phyloP scores from a whole-genome alignment of 805 yeast genomes.

The Candida berthetii region DNA sequence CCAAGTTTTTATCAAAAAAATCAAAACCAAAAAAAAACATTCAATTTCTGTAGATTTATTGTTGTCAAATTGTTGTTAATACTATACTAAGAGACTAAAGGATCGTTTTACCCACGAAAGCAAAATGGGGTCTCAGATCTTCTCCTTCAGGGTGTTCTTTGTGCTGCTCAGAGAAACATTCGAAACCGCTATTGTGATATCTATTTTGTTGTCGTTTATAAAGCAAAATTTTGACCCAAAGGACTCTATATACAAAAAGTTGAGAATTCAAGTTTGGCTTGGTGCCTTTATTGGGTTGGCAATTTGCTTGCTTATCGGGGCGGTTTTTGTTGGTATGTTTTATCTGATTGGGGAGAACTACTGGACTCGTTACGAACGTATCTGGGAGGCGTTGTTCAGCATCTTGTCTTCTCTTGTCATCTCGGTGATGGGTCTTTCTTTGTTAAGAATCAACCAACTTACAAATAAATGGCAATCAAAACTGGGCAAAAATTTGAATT shows the following conservation, averaged over 20 bases:
- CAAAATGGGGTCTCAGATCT: conserved; percentile 21
- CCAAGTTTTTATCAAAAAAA: no score
- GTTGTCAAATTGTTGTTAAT: no score
- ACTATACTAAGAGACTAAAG: no score
- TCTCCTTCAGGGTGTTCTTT: conserved; percentile 61
- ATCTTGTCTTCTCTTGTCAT: conserved; percentile 73
- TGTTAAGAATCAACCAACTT: conserved; percentile 75
- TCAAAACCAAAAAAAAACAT: no score
- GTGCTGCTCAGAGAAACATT: conserved; percentile 88
- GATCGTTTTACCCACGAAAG: no score
- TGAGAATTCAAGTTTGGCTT: conserved; percentile 71
- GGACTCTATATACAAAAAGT: conserved; percentile 27
- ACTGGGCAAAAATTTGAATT: conserved; percentile 56
- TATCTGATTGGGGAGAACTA: conserved; percentile 76
- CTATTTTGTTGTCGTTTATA: conserved; percentile 85
- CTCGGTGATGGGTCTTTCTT: conserved; percentile 81
- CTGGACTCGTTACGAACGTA: conserved; percentile 82
- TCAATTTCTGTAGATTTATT: no score
- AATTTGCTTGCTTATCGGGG: conserved; percentile 69
- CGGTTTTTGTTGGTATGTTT: conserved; percentile 64
- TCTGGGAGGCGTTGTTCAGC: conserved; percentile 87
- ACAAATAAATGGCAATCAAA: conserved; percentile 77
- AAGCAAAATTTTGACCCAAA: conserved; percentile 63
- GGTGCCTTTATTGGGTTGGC: conserved; percentile 74
- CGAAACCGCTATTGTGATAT: conserved; percentile 88